Conservation (phyloP, 345 rosid species). For the Stellera chamaejasme region DNA sequence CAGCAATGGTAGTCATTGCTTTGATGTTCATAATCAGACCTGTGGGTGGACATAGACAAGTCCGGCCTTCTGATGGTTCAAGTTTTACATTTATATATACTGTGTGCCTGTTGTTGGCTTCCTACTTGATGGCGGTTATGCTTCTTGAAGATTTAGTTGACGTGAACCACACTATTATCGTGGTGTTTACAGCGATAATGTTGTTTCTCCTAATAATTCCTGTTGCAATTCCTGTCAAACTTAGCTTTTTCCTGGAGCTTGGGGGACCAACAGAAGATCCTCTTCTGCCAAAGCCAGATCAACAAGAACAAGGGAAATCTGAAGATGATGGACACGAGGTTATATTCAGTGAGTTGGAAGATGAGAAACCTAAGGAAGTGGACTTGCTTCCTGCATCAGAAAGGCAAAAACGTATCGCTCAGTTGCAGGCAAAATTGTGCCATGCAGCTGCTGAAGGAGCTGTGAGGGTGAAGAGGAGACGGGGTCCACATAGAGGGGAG, state of each 20-base stretch:
- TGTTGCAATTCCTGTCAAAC: constrained; percentile 48
- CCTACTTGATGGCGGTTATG: constrained; percentile 87
- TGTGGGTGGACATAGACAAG: constrained; percentile 89
- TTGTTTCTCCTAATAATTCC: constrained; percentile 63
- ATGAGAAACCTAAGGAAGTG: constrained; percentile 82
- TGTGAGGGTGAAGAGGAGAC: constrained; percentile 67
- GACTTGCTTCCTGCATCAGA: constrained; percentile 84
- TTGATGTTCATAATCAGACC: constrained; percentile 89
- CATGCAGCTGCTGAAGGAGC: constrained; percentile 97
- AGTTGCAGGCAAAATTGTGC: constrained; percentile 64
- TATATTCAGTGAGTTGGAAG: constrained; percentile 87
- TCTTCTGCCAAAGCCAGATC: constrained; percentile 39
- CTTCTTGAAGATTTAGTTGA: constrained; percentile 69
- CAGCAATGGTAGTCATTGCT: constrained; percentile 61
- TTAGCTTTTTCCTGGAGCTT: constrained; percentile 42
- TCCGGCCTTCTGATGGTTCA: constrained; percentile 53
- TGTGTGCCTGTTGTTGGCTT: constrained; percentile 75
- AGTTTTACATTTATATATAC: constrained; percentile 67
- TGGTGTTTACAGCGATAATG: constrained; percentile 47
- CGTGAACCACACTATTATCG: constrained; percentile 39
- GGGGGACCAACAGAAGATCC: constrained; percentile 40
- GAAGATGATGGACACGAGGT: constrained; percentile 37
- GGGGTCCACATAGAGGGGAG: constrained; percentile 88
- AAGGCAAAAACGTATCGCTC: constrained; percentile 75
- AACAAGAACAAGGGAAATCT: constrained; percentile 41